Evolutionary conservation across 2,329 filamentous ascomycete species (phyloP), one percentile per base, ranked within the genome.

Genomic region (Ascocoryne sarcoides): DNA sequence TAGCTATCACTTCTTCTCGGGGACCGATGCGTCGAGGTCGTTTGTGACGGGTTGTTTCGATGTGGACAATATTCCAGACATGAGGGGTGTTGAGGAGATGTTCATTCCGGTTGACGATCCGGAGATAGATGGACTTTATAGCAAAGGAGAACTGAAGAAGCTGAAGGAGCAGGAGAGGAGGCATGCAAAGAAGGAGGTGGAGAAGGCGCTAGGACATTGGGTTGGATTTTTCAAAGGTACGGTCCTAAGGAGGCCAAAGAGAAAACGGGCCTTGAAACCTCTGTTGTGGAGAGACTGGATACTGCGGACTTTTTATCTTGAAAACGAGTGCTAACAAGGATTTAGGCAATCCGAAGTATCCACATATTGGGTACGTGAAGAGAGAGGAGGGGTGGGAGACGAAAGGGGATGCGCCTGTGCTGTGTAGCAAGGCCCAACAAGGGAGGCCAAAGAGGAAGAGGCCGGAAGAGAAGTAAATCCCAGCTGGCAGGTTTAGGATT

Each of bases 11-110:
- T 81, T 83, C 65, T 95, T 98, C 62, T 77, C 88, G 0, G 92
- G 90, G 45, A 73, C 73, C 47, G 92, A 98, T 63, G 89, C 90
- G 23, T 79, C 84, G 10, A 82, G 92, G 36, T 87, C 82, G 15
- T 98, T 88, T 62, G 79, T 98, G 8, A 96, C 92, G 2, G 87
- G 86, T 14, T 98, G 92, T 63, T 98, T 98, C 66, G 68, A 76
- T 29, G 49, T 43, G 7, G 92, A 98, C 68, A 69, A 80, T 21
- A 92, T 81, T 2, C 73, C 84, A 3, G 92, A 98, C 65, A 66
- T 95, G 60, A 76, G 84, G 46, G 92, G 92, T 33, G 82, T 86
- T 4, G 92, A 96, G 65, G 74, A 80, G 48, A 92, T 93, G 75
- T 96, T 78, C 64, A 60, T 90, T 7, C 78, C 78, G 2, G 53